Evolutionary conservation across 306 rosid species (phyloP).

Genomic region (Herpetospermum pedunculosum): DNA sequence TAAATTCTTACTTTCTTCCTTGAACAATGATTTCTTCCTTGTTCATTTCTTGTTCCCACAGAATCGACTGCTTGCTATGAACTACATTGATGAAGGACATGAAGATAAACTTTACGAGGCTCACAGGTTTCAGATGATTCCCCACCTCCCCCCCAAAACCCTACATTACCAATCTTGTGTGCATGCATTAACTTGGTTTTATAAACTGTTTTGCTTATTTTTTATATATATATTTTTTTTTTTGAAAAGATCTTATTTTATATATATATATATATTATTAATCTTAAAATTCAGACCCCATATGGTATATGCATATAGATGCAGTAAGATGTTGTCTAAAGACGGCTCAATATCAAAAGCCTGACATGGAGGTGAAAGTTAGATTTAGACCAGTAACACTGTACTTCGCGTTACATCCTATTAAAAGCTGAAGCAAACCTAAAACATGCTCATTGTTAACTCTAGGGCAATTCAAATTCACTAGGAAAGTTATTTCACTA

Average conservation of each 20-base stretch:
- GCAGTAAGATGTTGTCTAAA: too few relatives aligned
- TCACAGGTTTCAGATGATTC: slow-evolving; percentile 50
- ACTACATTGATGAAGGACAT: slow-evolving; percentile 76
- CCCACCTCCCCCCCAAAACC: background rate
- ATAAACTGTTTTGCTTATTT: background rate
- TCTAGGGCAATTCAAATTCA: background rate
- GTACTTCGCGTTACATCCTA: background rate
- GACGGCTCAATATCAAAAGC: too few relatives aligned
- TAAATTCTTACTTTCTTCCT: background rate
- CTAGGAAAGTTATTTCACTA: background rate
- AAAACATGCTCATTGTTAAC: background rate
- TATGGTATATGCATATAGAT: too few relatives aligned
- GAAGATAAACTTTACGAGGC: slow-evolving; percentile 79
- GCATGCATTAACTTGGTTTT: background rate
- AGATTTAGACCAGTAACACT: background rate
- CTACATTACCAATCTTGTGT: background rate
- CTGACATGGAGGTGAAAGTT: too few relatives aligned
- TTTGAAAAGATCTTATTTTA: too few relatives aligned
- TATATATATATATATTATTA: too few relatives aligned
- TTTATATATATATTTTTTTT: background rate
- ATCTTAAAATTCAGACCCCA: too few relatives aligned
- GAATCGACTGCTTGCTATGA: slow-evolving; percentile 93
- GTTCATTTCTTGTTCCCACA: slow-evolving; percentile 21
- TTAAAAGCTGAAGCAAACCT: background rate
- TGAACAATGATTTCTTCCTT: background rate